Conservation (phyloP, 73 alveolate genomes). For the Durusdinium trenchii region DNA sequence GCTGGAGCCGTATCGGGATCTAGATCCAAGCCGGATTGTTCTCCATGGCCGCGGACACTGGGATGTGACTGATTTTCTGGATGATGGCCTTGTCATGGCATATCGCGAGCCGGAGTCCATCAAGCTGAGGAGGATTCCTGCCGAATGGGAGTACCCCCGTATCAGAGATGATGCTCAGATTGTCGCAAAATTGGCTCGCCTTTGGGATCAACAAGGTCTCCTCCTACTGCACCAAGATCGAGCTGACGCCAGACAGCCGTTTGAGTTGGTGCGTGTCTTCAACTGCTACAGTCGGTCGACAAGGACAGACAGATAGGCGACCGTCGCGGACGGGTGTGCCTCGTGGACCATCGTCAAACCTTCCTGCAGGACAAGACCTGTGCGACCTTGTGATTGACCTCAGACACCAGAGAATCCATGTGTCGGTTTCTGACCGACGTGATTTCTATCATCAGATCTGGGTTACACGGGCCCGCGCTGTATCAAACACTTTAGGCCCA, state of each 20-base stretch:
- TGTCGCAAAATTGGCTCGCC: not conserved
- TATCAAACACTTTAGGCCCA: not conserved
- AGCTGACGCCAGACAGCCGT: not conserved
- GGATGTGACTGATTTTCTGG: not conserved
- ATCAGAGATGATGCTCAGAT: not conserved
- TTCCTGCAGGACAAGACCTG: not conserved
- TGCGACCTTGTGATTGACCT: not conserved
- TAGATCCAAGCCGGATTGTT: not conserved
- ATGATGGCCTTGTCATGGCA: not conserved
- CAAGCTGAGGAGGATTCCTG: not conserved
- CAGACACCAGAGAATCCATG: not conserved
- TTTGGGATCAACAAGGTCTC: not conserved
- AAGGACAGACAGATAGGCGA: not conserved
- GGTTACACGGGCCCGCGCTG: not conserved
- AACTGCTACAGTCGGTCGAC: too few species aligned
- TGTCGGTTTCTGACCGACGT: not conserved
- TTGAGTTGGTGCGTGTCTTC: not conserved
- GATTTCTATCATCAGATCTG: not conserved
- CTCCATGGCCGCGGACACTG: not conserved
- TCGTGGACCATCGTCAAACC: not conserved
- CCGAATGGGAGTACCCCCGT: not conserved
- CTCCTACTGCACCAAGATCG: not conserved
- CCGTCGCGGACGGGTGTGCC: not conserved
- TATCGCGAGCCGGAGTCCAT: not conserved
- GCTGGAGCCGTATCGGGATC: not conserved